Conservation (phyloP, 768 basidiomycete species). For the Tubosaeta sp. region DNA sequence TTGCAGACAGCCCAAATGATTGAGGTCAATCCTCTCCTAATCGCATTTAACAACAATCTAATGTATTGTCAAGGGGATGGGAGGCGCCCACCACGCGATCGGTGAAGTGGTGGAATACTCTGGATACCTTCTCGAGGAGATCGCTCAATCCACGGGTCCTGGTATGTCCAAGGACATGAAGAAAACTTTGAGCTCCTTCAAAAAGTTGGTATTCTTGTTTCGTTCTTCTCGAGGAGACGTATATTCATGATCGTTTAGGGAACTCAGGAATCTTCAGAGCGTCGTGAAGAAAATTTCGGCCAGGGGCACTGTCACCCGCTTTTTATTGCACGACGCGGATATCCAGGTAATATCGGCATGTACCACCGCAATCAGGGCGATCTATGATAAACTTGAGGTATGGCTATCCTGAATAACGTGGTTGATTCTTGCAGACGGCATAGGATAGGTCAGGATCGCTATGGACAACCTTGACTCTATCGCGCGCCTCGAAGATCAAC, state of each 20-base stretch:
- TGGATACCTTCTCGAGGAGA: conserved; percentile 13
- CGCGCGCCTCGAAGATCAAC: conserved; percentile 8
- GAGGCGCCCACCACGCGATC: conserved; percentile 13
- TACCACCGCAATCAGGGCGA: conserved; percentile 6
- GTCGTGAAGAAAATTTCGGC: conserved; percentile 6
- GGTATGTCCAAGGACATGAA: conserved; percentile 3
- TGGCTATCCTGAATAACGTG: neutral
- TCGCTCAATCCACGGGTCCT: neutral
- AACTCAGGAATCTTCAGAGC: conserved; percentile 4
- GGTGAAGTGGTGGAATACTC: conserved; percentile 11
- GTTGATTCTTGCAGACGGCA: neutral
- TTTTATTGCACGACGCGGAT: conserved; percentile 9
- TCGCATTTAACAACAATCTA: neutral
- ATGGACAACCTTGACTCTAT: conserved; percentile 8
- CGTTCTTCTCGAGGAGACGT: neutral
- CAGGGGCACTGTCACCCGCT: conserved; percentile 2
- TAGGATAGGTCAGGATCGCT: conserved; percentile 9
- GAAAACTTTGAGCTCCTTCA: conserved; percentile 1
- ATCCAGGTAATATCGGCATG: conserved; percentile 7
- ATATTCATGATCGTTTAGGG: conserved; percentile 1
- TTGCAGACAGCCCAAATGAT: conserved; percentile 7
- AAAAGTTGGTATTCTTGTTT: neutral
- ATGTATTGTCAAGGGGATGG: conserved; percentile 5
- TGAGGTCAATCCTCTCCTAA: conserved; percentile 1
- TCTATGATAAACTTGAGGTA: conserved; percentile 10